Evolutionary conservation across 331 rosid genomes (phyloP), one percentile per base, ranked within the genome.

Genomic region (Dryas integrifolia): DNA sequence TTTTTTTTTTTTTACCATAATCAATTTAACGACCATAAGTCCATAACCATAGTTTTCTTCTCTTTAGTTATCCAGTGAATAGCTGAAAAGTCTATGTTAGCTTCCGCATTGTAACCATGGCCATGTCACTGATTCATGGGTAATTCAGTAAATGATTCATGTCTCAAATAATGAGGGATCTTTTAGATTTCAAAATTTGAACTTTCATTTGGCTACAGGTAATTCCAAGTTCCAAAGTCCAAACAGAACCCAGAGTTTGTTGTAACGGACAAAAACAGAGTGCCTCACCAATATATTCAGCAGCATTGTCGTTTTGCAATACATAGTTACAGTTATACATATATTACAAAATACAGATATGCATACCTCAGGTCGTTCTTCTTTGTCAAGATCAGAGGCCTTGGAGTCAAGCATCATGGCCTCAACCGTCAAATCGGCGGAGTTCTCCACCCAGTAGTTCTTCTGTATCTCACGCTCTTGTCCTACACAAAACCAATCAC

Each of bases 371-470:
- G 98, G 98, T 21, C 98, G 86, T 81, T 95, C 99, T 78, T 92
- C 97, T 39, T 88, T 91, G 70, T 94, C 98, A 5, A 91, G 98
- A 91, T 91, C 89, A 5, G 95, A 83, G 47, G 98, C 97, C 46
- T 91, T 85, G 65, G 98, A 94, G 47, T 94, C 97, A 11, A 94
- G 98, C 96, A 94, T 92, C 98, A 94, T 94, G 1, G 95, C 86
- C 84, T 94, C 98, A 0, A 94, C 87, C 0, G 97, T 91, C 70
- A 95, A 77, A 83, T 86, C 84, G 1, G 67, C 84, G 0, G 96
- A 82, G 67, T 91, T 90, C 82, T 89, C 91, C 13, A 71, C 81
- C 98, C 98, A 94, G 70, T 84, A 94, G 0, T 65, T 85, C 88
- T 94, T 94, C 85, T 91, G 98, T 45, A 86, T 46, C 38, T 72